A percentile compares a stretch with the other conserved stretches of the same genome.
Conservation (phyloP, 352 stramenopile species). For the Phytophthora pluvialis region DNA sequence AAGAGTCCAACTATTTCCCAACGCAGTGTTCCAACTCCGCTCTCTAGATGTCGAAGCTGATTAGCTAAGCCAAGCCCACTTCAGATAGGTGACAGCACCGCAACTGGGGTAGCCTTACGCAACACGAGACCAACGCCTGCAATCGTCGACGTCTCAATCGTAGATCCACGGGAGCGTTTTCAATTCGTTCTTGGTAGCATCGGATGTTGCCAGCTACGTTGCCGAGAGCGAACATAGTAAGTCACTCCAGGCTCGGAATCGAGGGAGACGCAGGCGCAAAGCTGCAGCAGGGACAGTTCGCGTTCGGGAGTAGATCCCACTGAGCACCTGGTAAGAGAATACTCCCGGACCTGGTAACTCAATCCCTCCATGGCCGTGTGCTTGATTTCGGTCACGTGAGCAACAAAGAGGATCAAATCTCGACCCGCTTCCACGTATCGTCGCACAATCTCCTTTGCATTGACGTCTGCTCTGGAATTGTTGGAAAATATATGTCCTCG, state of each 20-base stretch:
- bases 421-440: constrained; percentile 25
- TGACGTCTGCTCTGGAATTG: constrained; percentile 20
- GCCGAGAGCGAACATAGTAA: constrained; percentile 35
- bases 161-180: constrained; percentile 51
- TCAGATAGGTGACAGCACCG: no score
- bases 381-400: constrained; percentile 29
- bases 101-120: no score
- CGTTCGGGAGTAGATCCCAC: constrained; percentile 17
- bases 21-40: no score
- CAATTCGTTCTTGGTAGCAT: constrained; percentile 51
- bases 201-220: constrained; percentile 47
- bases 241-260: constrained; percentile 38
- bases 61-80: no score
- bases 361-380: constrained; percentile 25
- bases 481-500: constrained; percentile 30
- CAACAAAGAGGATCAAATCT: constrained; percentile 23
- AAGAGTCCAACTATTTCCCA: no score
- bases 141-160: no score
- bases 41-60: no score
- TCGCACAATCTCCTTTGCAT: constrained; percentile 29
- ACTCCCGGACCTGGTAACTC: constrained; percentile 25
- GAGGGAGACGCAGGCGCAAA: constrained; percentile 53
- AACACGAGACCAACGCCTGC: no score
- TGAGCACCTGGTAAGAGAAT: constrained; percentile 49
- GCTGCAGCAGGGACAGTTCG: constrained; percentile 53